Evolutionary conservation across 805 yeast species (phyloP).

Genomic region (Saccharomycopsis sp.): DNA sequence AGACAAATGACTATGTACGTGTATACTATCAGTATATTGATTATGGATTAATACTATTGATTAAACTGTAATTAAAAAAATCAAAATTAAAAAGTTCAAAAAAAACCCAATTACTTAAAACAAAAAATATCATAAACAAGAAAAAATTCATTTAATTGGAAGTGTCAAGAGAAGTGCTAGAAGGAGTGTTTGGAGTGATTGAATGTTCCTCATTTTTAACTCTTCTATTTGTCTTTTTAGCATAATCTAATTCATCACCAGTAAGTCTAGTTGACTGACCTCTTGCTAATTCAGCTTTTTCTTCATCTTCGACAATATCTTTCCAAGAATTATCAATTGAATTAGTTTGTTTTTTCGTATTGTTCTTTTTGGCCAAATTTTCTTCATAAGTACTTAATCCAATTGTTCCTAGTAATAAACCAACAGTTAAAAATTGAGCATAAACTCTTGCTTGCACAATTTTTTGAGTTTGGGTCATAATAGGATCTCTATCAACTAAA

Average conservation of each 20-base stretch:
- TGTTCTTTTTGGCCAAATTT: conserved; percentile 31
- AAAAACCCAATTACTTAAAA: too few species aligned
- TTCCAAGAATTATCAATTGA: conserved; percentile 36
- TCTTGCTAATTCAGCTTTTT: conserved; percentile 20
- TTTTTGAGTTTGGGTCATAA: conserved; percentile 69
- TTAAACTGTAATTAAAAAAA: too few species aligned
- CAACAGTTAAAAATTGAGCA: conserved; percentile 75
- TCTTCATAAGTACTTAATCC: conserved; percentile 57
- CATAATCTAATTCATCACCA: neutral
- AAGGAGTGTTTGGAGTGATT: too few species aligned
- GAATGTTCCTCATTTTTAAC: too few species aligned
- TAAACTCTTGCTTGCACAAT: conserved; percentile 86
- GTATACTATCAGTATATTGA: too few species aligned
- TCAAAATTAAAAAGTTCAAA: too few species aligned
- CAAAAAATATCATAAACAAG: too few species aligned
- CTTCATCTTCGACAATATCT: conserved; percentile 35
- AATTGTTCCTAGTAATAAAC: conserved; percentile 57
- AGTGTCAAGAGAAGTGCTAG: neutral
- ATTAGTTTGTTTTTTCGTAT: conserved; percentile 22
- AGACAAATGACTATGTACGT: too few species aligned
- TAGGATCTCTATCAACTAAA: conserved; percentile 58
- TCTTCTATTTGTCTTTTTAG: neutral
- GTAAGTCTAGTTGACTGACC: conserved; percentile 4
- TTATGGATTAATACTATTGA: too few species aligned
- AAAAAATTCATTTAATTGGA: neutral